Base-by-base conservation (phyloP, 2,329 filamentous ascomycete genomes). In the Fonsecaea pedrosoi region DNA sequence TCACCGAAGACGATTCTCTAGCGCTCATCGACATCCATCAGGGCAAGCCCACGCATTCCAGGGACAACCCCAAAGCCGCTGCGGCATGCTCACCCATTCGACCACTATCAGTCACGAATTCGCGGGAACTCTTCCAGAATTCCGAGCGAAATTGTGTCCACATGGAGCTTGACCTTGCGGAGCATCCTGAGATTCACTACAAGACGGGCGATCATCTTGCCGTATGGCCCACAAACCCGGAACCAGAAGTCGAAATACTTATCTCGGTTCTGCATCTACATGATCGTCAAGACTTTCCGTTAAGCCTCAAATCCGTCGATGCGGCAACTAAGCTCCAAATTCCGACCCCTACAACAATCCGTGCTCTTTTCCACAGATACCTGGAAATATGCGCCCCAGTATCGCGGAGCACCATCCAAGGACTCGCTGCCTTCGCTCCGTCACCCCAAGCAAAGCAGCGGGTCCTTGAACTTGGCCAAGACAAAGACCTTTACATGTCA, bases 321-420 rank as follows among this genome's bases (percentile, higher is more conserved):
- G 13, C 42, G 3, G 40, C 55, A n/a, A 53, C 72, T 76, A 50
- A 73, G 71, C 9, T 97, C 77, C 94, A 92, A 80, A 88, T 97
- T 82, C 94, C 94, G 21, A 92, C 92, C 0, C 94, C 94, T 10
- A 97, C 93, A 1, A 97, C 92, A 1, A 93, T 91, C 77, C 91
- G 94, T 77, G 90, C 92, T 64, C 90, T 94, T 68, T 83, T 91
- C 67, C 90, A 92, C 70, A 96, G 96, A 80, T 92, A 97, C 79
- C 90, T 97, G 79, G 94, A 97, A 79, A 95, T 97, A 71, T 90
- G 92, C 76, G 92, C 91, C 25, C 91, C 92, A 42, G 89, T 97
- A 15, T 97, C 94, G 64, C 92, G 94, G 79, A 94, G 97, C 78
- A 92, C 94, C 74, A 82, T 97, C 58, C 88, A 91, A 45, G 90